Conservation (phyloP, 1,284 basidiomycete genomes). For the Ceratobasidium sp. region DNA sequence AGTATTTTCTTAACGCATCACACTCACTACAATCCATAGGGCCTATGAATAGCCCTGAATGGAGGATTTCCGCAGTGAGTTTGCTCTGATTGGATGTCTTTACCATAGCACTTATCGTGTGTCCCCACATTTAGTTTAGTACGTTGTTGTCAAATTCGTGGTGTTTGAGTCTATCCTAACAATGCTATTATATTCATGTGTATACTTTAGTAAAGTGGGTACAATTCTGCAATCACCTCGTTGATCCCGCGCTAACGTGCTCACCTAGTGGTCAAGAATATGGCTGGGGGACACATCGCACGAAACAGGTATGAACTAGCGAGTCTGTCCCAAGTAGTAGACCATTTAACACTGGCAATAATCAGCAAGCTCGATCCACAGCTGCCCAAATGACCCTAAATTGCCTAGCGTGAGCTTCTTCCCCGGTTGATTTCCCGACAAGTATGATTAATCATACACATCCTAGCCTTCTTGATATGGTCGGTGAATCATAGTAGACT, state of each 20-base stretch:
- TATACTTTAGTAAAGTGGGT: constrained; percentile 35
- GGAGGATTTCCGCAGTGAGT: constrained; percentile 43
- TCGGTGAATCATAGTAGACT: constrained; percentile 16
- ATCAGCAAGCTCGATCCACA: constrained; percentile 41
- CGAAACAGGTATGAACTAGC: constrained; percentile 39
- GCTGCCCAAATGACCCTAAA: constrained; percentile 40
- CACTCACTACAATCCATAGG: constrained; percentile 25
- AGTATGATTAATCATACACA: constrained; percentile 30
- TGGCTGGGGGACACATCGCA: constrained; percentile 41
- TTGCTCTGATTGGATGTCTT: background rate
- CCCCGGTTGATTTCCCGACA: background rate
- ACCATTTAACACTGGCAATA: constrained; percentile 23
- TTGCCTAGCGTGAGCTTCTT: constrained; percentile 24
- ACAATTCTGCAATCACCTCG: background rate
- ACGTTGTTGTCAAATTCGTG: background rate
- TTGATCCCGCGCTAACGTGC: background rate
- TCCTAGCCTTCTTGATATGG: constrained; percentile 28
- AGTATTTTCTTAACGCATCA: background rate
- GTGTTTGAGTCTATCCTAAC: constrained; percentile 1
- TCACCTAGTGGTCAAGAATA: constrained; percentile 33
- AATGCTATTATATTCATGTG: background rate
- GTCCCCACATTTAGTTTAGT: constrained; percentile 18
- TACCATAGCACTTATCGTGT: constrained; percentile 5
- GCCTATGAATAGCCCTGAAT: constrained; percentile 40
- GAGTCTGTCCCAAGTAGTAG: background rate